Evolutionary conservation across 2,329 filamentous ascomycete species (phyloP).

Genomic region (Venturia effusa): DNA sequence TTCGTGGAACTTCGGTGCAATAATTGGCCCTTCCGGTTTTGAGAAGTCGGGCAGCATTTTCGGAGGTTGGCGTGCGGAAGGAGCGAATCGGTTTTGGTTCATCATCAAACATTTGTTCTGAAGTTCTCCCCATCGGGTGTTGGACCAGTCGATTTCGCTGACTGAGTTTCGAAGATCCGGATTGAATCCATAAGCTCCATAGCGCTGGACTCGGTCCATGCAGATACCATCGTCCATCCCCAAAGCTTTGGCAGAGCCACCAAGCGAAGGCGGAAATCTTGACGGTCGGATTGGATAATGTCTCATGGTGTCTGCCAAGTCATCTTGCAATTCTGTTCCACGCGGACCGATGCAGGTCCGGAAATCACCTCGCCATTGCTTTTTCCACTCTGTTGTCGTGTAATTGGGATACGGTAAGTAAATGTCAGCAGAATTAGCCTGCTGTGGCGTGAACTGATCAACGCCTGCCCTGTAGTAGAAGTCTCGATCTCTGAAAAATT

Average conservation of each 20-base stretch:
- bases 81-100: slow-evolving; percentile 53
- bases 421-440: slow-evolving; percentile 23
- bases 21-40: slow-evolving; percentile 7
- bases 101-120: slow-evolving; percentile 54
- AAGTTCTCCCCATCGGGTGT: slow-evolving; percentile 59
- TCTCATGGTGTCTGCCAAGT: slow-evolving; percentile 50
- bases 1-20: slow-evolving; percentile 12
- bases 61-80: slow-evolving; percentile 25
- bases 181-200: slow-evolving; percentile 45
- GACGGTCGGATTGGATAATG: slow-evolving; percentile 49
- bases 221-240: slow-evolving; percentile 52
- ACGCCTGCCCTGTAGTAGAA: slow-evolving; percentile 24
- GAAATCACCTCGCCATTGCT: slow-evolving; percentile 45
- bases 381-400: slow-evolving; percentile 51
- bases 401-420: slow-evolving; percentile 66
- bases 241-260: slow-evolving; percentile 52
- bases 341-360: slow-evolving; percentile 54
- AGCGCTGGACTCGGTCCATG: slow-evolving; percentile 44
- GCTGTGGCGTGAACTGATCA: slow-evolving; percentile 27
- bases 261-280: slow-evolving; percentile 47
- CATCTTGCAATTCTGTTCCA: slow-evolving; percentile 39
- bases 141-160: slow-evolving; percentile 48
- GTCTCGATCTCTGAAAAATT: slow-evolving; percentile 24
- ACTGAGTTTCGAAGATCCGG: slow-evolving; percentile 33
- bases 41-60: slow-evolving; percentile 8